Base-by-base conservation (phyloP, 768 basidiomycete species). In the Leucocoprinus birnbaumii region DNA sequence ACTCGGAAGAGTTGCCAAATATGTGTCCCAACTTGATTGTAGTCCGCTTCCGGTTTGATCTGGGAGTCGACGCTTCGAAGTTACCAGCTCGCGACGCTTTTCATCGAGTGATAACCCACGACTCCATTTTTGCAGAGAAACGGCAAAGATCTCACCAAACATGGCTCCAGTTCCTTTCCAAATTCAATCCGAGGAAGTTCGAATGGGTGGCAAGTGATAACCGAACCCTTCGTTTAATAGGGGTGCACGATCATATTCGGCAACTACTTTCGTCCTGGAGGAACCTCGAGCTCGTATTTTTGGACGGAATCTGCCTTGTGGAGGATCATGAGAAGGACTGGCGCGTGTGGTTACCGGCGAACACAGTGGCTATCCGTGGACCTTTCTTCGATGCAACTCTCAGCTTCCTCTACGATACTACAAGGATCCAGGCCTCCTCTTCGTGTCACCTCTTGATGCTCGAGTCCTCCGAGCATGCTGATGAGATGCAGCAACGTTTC, bases 31-130 rank as follows among this genome's bases (percentile, higher is more conserved):
- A 62, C 40, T 34, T 64, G 27, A 48, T 58, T 2, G 54, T 57
- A 13, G 51, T 64, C n/a, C 59, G 61, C 21, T 62, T 64, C 35
- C 57, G 51, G 13, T 62, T 62, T 41, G 54, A 59, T 31, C n/a
- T n/a, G n/a, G n/a, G n/a, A n/a, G n/a, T n/a, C n/a, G n/a, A n/a
- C n/a, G n/a, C n/a, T n/a, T 34, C 50, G n/a, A 24, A 59, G 6
- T 16, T 41, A 19, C 38, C 40, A 19, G 31, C 19, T 14, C 56
- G 49, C 13, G 47, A 48, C 14, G 37, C 22, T 14, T 19, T 58
- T 14, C 55, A 54, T 25, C 31, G 55, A 2, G 43, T 45, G 10
- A 42, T 64, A 11, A 49, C 50, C 2, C 55, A 59, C 40, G 61
- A 59, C 18, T 48, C 53, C 16, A 45, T 62, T 8, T 46, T 54